Percentiles rank a stretch among this genome's conserved stretches.
phyloP scores from a whole-genome alignment of 176 grass and related monocot genomes.

The Carex myosuroides region DNA sequence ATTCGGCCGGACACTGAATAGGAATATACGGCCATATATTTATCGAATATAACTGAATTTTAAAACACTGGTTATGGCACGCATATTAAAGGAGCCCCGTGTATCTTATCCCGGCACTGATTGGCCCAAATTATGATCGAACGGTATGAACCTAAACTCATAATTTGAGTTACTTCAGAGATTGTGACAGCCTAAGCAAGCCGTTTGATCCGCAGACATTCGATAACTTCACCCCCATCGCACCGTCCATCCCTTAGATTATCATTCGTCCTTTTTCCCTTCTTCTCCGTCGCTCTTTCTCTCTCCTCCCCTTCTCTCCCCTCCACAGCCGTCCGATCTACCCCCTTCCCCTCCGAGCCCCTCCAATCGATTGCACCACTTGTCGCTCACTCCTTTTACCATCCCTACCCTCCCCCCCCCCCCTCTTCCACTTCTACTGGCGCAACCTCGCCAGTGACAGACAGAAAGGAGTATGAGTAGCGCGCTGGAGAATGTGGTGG shows the following conservation, averaged over 20 bases:
- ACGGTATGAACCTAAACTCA: too few relatives aligned
- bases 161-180: too few relatives aligned
- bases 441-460: background rate
- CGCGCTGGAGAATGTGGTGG: constrained; percentile 40
- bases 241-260: background rate
- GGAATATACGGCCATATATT: too few relatives aligned
- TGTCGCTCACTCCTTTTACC: background rate
- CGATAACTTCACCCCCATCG: background rate
- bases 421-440: background rate
- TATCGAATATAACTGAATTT: too few relatives aligned
- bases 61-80: too few relatives aligned
- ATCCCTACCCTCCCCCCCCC: background rate
- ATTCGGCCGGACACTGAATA: too few relatives aligned
- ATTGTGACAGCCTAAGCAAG: too few relatives aligned
- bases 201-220: too few relatives aligned
- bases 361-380: background rate
- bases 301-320: background rate
- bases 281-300: constrained; percentile 4
- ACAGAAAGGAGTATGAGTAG: constrained; percentile 28
- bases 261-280: background rate
- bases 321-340: constrained; percentile 8
- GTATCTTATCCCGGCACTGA: too few relatives aligned
- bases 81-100: too few relatives aligned
- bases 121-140: too few relatives aligned
- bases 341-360: background rate